Conservation (phyloP, 345 rosid species). For the Angophora floribunda region DNA sequence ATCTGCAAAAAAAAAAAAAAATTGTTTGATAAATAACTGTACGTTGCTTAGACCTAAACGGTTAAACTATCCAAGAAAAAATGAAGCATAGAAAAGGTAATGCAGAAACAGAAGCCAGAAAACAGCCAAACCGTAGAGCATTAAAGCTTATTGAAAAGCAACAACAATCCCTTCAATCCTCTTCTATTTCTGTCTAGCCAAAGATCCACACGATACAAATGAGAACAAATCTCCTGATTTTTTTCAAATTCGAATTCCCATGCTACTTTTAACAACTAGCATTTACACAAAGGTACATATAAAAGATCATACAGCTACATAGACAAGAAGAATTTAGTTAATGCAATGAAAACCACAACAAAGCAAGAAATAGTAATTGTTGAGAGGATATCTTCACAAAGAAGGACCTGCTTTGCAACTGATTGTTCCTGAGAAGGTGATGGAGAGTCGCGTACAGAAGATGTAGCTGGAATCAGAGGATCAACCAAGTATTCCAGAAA, state of each 20-base stretch:
- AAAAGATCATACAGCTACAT: neutral
- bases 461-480: conserved; percentile 46
- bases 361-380: neutral
- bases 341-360: neutral
- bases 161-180: neutral
- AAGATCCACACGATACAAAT: neutral
- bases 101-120: neutral
- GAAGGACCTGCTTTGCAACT: conserved; percentile 63
- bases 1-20: conserved; percentile 24
- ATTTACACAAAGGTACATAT: neutral
- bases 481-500: conserved; percentile 57
- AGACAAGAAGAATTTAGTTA: neutral
- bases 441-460: conserved; percentile 20
- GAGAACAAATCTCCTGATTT: neutral
- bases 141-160: neutral
- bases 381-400: neutral
- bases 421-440: conserved; percentile 26
- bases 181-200: neutral
- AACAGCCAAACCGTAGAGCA: neutral
- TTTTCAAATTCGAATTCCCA: neutral
- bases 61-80: neutral
- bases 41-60: neutral
- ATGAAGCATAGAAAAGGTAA: neutral
- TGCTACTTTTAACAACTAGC: neutral
- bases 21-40: neutral